A percentile compares a stretch with the other conserved stretches of the same genome.
Conservation (phyloP, 768 basidiomycete species). For the Phanerodontia chrysosporium region DNA sequence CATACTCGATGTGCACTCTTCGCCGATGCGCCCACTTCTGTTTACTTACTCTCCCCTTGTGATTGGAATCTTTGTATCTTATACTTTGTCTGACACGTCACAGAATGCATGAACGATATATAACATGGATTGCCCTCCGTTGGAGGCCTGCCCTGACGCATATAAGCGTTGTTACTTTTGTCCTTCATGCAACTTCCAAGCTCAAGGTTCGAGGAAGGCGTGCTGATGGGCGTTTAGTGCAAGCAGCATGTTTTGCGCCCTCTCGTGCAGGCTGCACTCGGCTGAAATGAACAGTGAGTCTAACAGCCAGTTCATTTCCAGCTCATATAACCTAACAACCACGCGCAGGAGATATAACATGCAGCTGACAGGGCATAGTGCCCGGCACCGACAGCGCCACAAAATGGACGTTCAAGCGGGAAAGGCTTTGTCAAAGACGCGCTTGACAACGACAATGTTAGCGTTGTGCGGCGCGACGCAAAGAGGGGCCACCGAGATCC, state of each 20-base stretch:
- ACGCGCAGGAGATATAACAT: not conserved
- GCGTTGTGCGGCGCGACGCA: not conserved
- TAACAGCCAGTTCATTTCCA: not conserved
- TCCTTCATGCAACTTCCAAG: too few species aligned
- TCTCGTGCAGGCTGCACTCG: too few species aligned
- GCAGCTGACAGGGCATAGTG: not conserved
- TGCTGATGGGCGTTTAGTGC: not conserved
- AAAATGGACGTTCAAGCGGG: not conserved
- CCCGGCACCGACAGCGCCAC: not conserved
- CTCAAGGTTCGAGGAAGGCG: not conserved
- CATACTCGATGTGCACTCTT: not conserved
- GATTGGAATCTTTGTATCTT: constrained; percentile 10
- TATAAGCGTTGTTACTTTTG: too few species aligned
- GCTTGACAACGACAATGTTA: not conserved
- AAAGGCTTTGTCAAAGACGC: not conserved
- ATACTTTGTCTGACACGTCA: constrained; percentile 6
- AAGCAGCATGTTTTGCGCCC: too few species aligned
- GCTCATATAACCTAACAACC: not conserved
- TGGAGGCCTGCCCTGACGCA: too few species aligned
- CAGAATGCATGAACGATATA: constrained; percentile 4
- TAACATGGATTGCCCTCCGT: not conserved
- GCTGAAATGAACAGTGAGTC: not conserved
- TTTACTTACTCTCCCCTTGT: constrained; percentile 5
- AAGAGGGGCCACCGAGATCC: not conserved
- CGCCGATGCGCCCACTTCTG: not conserved